phyloP scores from a whole-genome alignment of 148 eudicot species.

The Vaccinium darrowii region DNA sequence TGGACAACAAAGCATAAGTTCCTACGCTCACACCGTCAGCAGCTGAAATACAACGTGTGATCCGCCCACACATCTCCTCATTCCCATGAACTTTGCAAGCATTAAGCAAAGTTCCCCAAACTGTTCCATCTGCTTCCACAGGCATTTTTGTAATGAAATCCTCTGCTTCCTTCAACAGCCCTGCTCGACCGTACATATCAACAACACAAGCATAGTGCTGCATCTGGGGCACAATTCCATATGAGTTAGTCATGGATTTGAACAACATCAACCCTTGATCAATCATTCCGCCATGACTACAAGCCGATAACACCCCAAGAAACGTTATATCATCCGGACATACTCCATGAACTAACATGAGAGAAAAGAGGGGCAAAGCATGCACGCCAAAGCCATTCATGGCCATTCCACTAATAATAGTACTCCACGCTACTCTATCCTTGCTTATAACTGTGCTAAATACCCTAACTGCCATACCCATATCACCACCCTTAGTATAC shows the following conservation, averaged over 20 bases:
- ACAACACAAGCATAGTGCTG: conserved; percentile 26
- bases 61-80: conserved; percentile 19
- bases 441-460: conserved; percentile 4
- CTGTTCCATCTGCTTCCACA: conserved; percentile 25
- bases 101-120: conserved; percentile 31
- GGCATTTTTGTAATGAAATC: conserved; percentile 21
- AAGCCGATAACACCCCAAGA: conserved; percentile 25
- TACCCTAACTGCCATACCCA: conserved; percentile 20
- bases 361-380: conserved; percentile 22
- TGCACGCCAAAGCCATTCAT: conserved; percentile 25
- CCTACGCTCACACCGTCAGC: conserved; percentile 21
- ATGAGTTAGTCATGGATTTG: conserved; percentile 22
- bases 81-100: conserved; percentile 28
- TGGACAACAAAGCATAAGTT: conserved; percentile 23
- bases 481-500: conserved; percentile 27
- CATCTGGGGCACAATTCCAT: conserved; percentile 21
- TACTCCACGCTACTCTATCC: conserved; percentile 29
- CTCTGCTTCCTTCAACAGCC: conserved; percentile 28
- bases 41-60: conserved; percentile 9
- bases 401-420: conserved; percentile 27
- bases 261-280: conserved; percentile 26
- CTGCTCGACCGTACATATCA: conserved; percentile 31
- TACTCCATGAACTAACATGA: conserved; percentile 24
- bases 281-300: conserved; percentile 24
- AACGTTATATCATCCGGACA: conserved; percentile 28